Evolutionary conservation across 768 basidiomycete genomes (phyloP).

Genomic region (Coprinopsis cinerea): DNA sequence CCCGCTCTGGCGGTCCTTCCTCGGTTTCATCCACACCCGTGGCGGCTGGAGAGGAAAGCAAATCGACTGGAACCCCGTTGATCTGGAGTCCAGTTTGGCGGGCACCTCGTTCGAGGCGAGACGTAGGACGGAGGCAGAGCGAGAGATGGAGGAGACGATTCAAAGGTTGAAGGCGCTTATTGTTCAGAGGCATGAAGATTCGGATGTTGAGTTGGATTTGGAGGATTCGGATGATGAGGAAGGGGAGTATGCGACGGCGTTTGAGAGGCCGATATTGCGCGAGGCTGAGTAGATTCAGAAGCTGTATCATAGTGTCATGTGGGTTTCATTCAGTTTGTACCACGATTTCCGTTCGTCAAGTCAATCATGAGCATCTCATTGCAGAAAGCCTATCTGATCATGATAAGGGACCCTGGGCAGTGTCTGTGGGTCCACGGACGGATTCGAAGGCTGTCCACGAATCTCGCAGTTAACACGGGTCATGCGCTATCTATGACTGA

Average conservation of each 20-base stretch:
- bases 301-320: too few species aligned
- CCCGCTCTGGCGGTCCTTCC: slow-evolving; percentile 52
- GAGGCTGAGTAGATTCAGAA: slow-evolving; percentile 24
- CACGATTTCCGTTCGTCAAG: too few species aligned
- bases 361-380: too few species aligned
- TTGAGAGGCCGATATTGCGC: slow-evolving; percentile 26
- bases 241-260: slow-evolving; percentile 23
- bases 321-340: background rate
- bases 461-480: too few species aligned
- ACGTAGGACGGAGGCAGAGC: slow-evolving; percentile 21
- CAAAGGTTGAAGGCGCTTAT: slow-evolving; percentile 28
- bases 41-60: slow-evolving; percentile 49
- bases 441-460: too few species aligned
- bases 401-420: too few species aligned
- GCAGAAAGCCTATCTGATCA: too few species aligned
- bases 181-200: slow-evolving; percentile 23
- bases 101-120: slow-evolving; percentile 8
- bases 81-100: slow-evolving; percentile 29
- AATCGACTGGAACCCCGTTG: slow-evolving; percentile 28
- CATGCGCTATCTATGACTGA: too few species aligned
- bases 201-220: slow-evolving; percentile 21
- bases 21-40: slow-evolving; percentile 45
- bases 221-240: slow-evolving; percentile 19
- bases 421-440: too few species aligned
- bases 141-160: slow-evolving; percentile 34